Evolutionary conservation across 2,329 filamentous ascomycete species (phyloP).

Genomic region (Colletotrichum incanum): DNA sequence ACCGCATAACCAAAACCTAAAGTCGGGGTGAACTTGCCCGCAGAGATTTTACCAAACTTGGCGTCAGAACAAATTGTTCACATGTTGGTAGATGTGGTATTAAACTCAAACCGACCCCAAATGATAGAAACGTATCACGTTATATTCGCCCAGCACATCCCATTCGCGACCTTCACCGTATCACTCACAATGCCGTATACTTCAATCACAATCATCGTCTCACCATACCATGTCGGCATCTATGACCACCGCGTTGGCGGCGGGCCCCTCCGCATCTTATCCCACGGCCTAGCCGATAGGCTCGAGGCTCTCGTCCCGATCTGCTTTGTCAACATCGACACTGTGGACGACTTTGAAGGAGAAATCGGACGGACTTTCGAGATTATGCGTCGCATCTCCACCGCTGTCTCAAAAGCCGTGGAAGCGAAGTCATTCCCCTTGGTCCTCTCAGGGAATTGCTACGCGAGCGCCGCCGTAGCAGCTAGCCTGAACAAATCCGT

Average conservation of each 20-base stretch:
- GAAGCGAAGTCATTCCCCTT: slow-evolving; percentile 50
- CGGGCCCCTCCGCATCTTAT: slow-evolving; percentile 54
- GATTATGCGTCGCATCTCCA: slow-evolving; percentile 55
- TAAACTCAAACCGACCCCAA: neutral
- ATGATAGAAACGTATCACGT: neutral
- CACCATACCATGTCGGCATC: slow-evolving; percentile 57
- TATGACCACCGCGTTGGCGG: slow-evolving; percentile 45
- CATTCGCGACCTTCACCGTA: neutral
- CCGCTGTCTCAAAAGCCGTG: slow-evolving; percentile 49
- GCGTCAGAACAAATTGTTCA: too few species aligned
- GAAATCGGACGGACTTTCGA: slow-evolving; percentile 59
- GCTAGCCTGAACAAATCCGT: slow-evolving; percentile 50
- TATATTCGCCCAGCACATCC: neutral
- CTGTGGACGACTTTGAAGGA: slow-evolving; percentile 55
- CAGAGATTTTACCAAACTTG: too few species aligned
- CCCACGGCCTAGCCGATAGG: slow-evolving; percentile 48
- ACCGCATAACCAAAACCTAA: too few species aligned
- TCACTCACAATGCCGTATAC: neutral
- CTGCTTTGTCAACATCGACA: slow-evolving; percentile 47
- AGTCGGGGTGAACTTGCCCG: too few species aligned
- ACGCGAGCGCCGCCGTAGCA: slow-evolving; percentile 53
- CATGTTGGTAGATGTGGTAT: too few species aligned
- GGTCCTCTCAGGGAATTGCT: slow-evolving; percentile 58
- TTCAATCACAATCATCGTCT: slow-evolving; percentile 54
- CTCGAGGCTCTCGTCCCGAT: slow-evolving; percentile 48